Base-by-base conservation (phyloP, 805 yeast genomes). In the Zygosaccharomyces lentus region DNA sequence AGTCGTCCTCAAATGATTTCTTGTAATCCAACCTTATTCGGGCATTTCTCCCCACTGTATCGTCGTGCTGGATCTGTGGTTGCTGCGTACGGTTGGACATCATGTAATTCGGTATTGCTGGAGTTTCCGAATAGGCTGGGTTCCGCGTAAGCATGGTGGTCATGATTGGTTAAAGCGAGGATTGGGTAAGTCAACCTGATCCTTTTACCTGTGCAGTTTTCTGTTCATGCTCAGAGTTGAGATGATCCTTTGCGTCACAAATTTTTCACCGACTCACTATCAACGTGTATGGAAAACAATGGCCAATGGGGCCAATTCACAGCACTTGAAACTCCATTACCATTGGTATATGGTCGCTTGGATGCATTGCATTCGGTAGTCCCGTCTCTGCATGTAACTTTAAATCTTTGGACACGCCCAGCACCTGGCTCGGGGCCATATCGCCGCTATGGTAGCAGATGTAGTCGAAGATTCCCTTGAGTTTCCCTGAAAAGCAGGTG, bases 301-400 rank as follows among this genome's bases (percentile, higher is more conserved):
- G 29, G 32, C n/a, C 34, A 27, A 38, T 6, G 34, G 24, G 21
- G 21, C 10, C 23, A 21, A 23, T 41, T 46, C 47, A 49, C 24
- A 59, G 45, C 23, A 65, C 49, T 39, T 69, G 51, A 57, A 74
- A 48, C 55, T 71, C 66, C 45, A 69, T 59, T 6, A 69, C 62
- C 23, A 72, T 55, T 9, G 76, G 76, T 7, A 71, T 72, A 50
- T 71, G 76, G 46, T 78, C 82, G 43, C 81, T 80, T 3, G 87
- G 86, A 51, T 76, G 81, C 15, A 73, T 73, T 34, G 60, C 65
- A 50, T 81, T 80, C 0, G 86, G 87, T 41, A 80, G 69, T 0
- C 83, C 78, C 34, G 51, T 49, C 42, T 63, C 61, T 10, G 55
- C 45, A 7, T 45, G 31, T 1, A 23, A 23, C 6, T 42, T 36